Conservation (phyloP, 2,329 filamentous ascomycete genomes). For the Lecanoromycetidae sp. region DNA sequence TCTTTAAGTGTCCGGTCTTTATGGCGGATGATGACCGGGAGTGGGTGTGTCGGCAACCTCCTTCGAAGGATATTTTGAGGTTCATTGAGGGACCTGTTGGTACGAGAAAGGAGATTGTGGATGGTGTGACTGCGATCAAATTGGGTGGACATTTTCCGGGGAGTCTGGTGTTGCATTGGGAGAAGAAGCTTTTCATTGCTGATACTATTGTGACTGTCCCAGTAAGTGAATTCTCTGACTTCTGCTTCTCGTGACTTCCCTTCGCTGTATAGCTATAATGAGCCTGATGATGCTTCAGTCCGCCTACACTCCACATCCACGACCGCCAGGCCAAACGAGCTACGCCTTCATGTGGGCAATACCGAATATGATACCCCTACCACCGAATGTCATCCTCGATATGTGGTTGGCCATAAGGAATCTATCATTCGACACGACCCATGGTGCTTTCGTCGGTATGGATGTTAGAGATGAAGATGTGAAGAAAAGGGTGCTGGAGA, state of each 20-base stretch:
- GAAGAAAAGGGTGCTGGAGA: conserved; percentile 57
- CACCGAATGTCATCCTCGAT: conserved; percentile 47
- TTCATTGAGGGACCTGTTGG: conserved; percentile 15
- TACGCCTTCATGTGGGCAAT: conserved; percentile 69
- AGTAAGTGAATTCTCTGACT: conserved; percentile 19
- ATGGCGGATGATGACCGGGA: conserved; percentile 50
- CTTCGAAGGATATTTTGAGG: conserved; percentile 24
- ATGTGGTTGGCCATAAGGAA: conserved; percentile 59
- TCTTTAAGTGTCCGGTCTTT: conserved; percentile 60
- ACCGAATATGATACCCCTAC: conserved; percentile 61
- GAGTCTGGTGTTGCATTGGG: conserved; percentile 54
- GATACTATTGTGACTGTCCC: conserved; percentile 67
- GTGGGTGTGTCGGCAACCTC: conserved; percentile 47
- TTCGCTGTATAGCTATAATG: background rate
- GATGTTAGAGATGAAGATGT: conserved; percentile 47
- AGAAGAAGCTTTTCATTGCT: conserved; percentile 54
- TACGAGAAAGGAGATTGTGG: conserved; percentile 22
- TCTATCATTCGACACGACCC: conserved; percentile 52
- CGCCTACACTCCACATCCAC: conserved; percentile 25
- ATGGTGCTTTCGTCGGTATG: conserved; percentile 53
- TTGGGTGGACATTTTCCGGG: conserved; percentile 72
- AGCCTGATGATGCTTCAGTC: conserved; percentile 13
- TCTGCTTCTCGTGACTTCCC: background rate
- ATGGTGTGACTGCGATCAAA: conserved; percentile 52
- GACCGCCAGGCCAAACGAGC: conserved; percentile 34